These are phyloP conservation scores for Pseudomicrostroma phylloplanum DNA, from an alignment of 1,284 basidiomycete genomes.

Conservation along the genomic window DNA sequence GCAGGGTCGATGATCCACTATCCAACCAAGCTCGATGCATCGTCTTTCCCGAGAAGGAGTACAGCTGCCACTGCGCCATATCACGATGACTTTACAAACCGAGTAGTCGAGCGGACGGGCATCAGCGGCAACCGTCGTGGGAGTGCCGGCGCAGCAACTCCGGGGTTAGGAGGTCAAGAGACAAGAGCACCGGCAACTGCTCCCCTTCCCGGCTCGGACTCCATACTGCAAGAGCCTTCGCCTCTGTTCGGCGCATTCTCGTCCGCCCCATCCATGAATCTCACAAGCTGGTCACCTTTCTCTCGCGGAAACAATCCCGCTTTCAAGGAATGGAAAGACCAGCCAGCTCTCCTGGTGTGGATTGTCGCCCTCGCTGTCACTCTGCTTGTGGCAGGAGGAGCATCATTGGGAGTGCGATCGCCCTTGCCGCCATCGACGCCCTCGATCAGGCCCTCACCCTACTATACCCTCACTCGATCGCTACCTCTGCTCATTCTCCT, in stretches of 20 bases:
- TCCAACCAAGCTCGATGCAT: background rate
- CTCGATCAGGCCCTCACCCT: slow-evolving; percentile 54
- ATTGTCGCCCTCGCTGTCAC: slow-evolving; percentile 20
- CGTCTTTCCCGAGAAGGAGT: background rate
- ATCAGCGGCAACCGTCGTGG: too few relatives aligned
- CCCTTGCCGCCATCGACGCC: slow-evolving; percentile 28
- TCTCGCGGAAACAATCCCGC: slow-evolving; percentile 12
- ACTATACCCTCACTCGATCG: slow-evolving; percentile 60
- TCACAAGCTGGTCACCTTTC: slow-evolving; percentile 17
- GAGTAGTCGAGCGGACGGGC: background rate
- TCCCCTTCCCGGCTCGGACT: background rate
- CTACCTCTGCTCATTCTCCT: slow-evolving; percentile 75
- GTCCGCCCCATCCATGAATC: background rate
- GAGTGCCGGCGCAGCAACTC: too few relatives aligned
- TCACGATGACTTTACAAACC: slow-evolving; percentile 1
- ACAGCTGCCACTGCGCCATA: background rate
- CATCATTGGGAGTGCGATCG: slow-evolving; percentile 17
- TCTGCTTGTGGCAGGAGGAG: slow-evolving; percentile 23
- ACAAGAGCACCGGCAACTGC: too few relatives aligned
- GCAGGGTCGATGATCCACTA: background rate
- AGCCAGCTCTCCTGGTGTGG: slow-evolving; percentile 31
- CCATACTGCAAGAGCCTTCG: background rate
- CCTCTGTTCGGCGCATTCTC: slow-evolving; percentile 5
- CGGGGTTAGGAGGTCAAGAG: too few relatives aligned
- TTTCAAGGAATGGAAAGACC: slow-evolving; percentile 30